Conservation (phyloP, 2,329 filamentous ascomycete species). For the Ceratocystis ficicola region DNA sequence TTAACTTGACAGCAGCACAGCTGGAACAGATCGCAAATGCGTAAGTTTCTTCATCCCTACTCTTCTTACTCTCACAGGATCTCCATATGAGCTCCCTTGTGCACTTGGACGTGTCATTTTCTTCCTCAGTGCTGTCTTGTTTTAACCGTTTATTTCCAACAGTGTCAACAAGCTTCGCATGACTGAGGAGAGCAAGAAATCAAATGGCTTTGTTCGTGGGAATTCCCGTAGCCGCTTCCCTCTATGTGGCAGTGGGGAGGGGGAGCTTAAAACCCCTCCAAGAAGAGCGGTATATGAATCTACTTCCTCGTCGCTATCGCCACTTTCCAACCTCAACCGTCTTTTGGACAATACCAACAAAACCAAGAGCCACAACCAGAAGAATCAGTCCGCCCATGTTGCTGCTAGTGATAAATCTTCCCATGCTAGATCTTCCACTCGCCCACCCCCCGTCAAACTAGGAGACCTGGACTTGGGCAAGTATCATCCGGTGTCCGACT, state of each 20-base stretch:
- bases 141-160: background rate
- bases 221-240: background rate
- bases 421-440: background rate
- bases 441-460: background rate
- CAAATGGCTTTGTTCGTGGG: background rate
- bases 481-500: background rate
- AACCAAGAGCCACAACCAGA: background rate
- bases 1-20: slow-evolving; percentile 39
- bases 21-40: slow-evolving; percentile 38
- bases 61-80: no score
- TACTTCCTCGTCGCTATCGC: background rate
- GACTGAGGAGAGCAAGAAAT: background rate
- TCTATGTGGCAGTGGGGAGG: background rate
- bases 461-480: background rate
- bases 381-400: background rate
- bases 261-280: background rate
- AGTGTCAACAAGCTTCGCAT: background rate
- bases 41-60: slow-evolving; percentile 28
- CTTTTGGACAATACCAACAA: background rate
- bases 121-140: background rate
- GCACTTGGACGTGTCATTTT: no score
- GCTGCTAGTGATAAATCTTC: background rate
- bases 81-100: no score
- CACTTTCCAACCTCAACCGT: background rate
- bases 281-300: background rate